phyloP scores from a whole-genome alignment of 2,329 filamentous ascomycete species.

The Penicillium fuscoglaucum region DNA sequence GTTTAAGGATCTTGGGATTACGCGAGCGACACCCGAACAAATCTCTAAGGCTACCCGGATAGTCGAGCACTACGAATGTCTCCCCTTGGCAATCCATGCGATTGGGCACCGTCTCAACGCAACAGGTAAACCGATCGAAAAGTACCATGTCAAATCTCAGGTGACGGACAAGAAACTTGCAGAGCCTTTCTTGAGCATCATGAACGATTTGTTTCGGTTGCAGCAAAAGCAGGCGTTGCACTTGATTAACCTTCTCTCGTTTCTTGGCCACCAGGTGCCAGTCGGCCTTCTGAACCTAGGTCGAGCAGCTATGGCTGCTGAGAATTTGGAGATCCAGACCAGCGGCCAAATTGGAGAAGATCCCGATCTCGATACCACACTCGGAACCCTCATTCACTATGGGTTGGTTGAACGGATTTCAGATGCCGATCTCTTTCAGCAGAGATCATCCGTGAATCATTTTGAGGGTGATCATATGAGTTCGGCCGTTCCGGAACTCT shows the following conservation, averaged over 20 bases:
- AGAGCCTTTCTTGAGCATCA: slow-evolving; percentile 49
- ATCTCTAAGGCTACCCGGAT: slow-evolving; percentile 59
- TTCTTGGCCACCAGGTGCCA: slow-evolving; percentile 65
- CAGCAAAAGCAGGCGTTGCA: slow-evolving; percentile 59
- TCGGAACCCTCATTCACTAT: slow-evolving; percentile 48
- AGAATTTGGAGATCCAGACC: slow-evolving; percentile 41
- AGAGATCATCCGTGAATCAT: slow-evolving; percentile 6
- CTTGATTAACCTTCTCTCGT: slow-evolving; percentile 64
- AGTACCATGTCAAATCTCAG: slow-evolving; percentile 59
- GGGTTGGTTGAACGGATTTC: slow-evolving; percentile 47
- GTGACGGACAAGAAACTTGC: slow-evolving; percentile 57
- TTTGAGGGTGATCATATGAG: slow-evolving; percentile 25
- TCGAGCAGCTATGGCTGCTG: slow-evolving; percentile 34
- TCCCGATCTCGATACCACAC: slow-evolving; percentile 48
- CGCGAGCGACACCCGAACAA: slow-evolving; percentile 57
- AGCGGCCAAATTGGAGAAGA: slow-evolving; percentile 36
- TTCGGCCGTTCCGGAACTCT: slow-evolving; percentile 29
- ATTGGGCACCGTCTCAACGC: slow-evolving; percentile 63
- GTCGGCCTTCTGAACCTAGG: slow-evolving; percentile 65
- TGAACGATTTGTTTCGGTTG: slow-evolving; percentile 46
- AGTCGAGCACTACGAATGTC: slow-evolving; percentile 62
- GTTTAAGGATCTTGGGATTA: slow-evolving; percentile 63
- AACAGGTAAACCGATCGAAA: slow-evolving; percentile 61
- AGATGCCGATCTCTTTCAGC: slow-evolving; percentile 32
- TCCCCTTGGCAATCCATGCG: slow-evolving; percentile 68